A percentile compares a stretch with the other conserved stretches of the same genome.
phyloP scores from a whole-genome alignment of 208 protist species.

The Leishmania gerbilli region DNA sequence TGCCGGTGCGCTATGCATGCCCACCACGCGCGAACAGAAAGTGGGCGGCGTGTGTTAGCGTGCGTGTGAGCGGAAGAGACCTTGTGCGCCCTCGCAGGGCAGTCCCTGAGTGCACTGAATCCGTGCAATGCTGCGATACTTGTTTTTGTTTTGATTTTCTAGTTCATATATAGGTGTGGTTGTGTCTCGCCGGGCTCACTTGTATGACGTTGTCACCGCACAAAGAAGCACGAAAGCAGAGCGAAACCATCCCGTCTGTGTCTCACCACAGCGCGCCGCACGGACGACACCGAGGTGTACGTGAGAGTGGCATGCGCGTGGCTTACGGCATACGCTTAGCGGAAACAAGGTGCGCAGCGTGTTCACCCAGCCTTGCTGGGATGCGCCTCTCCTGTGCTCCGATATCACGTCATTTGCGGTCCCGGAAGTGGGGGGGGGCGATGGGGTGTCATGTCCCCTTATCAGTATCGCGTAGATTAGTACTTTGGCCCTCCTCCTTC shows the following conservation, averaged over 20 bases:
- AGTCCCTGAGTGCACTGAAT: neutral
- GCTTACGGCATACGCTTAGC: neutral
- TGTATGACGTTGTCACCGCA: neutral
- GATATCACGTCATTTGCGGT: neutral
- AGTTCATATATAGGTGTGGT: neutral
- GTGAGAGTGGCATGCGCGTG: neutral
- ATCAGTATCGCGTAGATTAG: neutral
- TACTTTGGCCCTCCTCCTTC: slow-evolving; percentile 7
- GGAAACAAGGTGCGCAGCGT: too few species aligned
- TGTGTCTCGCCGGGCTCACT: neutral
- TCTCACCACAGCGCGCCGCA: neutral
- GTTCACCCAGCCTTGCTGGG: neutral
- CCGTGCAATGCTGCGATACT: slow-evolving; percentile 2
- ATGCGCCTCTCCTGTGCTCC: neutral
- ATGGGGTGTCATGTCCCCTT: neutral
- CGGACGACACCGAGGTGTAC: neutral
- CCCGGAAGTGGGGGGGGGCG: too few species aligned
- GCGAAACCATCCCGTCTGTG: neutral
- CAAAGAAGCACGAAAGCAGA: neutral
- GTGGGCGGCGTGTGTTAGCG: neutral
- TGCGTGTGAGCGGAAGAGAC: neutral
- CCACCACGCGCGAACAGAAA: neutral
- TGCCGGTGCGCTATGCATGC: neutral
- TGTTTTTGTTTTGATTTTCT: slow-evolving; percentile 6
- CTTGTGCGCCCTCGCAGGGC: neutral